Percentiles rank a stretch among this genome's conserved stretches.
These are phyloP conservation scores for Lophiotrema nucula DNA, from an alignment of 495 filamentous ascomycete genomes.

Conservation along the genomic window DNA sequence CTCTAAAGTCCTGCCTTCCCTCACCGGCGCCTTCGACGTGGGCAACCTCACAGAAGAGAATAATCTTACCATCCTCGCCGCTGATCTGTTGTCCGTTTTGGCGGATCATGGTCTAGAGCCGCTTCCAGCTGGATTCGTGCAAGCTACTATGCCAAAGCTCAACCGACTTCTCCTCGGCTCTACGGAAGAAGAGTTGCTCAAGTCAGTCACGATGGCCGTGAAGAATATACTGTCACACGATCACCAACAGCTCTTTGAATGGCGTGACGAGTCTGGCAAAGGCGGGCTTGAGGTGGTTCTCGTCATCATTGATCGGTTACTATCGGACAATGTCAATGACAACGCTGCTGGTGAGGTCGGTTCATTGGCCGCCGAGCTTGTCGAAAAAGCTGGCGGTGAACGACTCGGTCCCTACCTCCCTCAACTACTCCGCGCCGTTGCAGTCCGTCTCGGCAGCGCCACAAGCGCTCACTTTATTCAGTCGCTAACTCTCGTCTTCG, in stretches of 20 bases:
- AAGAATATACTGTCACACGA: constrained; percentile 87
- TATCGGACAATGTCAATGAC: constrained; percentile 78
- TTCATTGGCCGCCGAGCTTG: constrained; percentile 87
- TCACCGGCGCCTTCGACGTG: constrained; percentile 86
- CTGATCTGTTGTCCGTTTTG: constrained; percentile 77
- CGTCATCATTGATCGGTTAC: constrained; percentile 88
- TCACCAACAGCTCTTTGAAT: constrained; percentile 79
- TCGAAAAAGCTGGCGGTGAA: constrained; percentile 89
- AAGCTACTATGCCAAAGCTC: constrained; percentile 80
- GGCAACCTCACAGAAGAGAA: constrained; percentile 80
- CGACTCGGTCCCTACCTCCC: constrained; percentile 83
- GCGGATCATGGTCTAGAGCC: constrained; percentile 78
- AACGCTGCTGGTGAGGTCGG: constrained; percentile 94
- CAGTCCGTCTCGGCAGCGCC: constrained; percentile 77
- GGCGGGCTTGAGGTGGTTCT: constrained; percentile 85
- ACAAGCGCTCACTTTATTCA: constrained; percentile 82
- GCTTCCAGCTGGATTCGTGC: constrained; percentile 81
- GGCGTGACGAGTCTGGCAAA: constrained; percentile 71
- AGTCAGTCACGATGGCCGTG: constrained; percentile 80
- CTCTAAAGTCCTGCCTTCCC: constrained; percentile 78
- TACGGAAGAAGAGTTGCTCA: constrained; percentile 79
- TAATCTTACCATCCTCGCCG: constrained; percentile 70
- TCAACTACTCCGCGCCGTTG: constrained; percentile 87
- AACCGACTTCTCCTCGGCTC: constrained; percentile 75
- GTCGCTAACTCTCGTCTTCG: constrained; percentile 92